Evolutionary conservation across 148 eudicot species (phyloP), one percentile per base, ranked within the genome.

Genomic region (Diospyros kaki): DNA sequence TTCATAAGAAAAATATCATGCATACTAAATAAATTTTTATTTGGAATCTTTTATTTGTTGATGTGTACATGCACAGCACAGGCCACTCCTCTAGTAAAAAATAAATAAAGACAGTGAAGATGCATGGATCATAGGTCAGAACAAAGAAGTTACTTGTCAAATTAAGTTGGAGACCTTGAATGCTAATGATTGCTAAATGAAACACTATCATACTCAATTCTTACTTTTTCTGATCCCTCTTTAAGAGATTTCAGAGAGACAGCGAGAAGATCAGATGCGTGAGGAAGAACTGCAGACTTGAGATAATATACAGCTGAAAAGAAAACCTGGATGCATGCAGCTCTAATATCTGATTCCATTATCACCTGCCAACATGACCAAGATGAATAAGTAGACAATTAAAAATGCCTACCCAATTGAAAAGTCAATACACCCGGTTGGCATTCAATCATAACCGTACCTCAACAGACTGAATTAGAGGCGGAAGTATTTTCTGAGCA

Each of bases 271-370:
- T 82, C 88, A 42, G 78, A 73, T 6, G 88, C 76, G 75, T 82
- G 85, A 9, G 92, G 92, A 76, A 80, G 77, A 82, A 88, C 79
- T 11, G 48, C 75, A 70, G 79, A 76, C 76, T 86, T 90, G 76
- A 90, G 79, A 87, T 90, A 86, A 81, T 80, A 90, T 52, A 87
- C 91, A 65, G 84, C 84, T 41, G 94, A 86, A 81, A 92, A 90
- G 62, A 90, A 76, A 81, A 92, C 84, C 77, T 92, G 94, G 69
- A 83, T 68, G 76, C 90, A 84, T 55, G 97, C 92, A 62, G 92
- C 90, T 81, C 88, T 88, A 71, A 88, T 82, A 58, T 84, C 89
- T 28, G 84, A 75, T 12, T 84, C 80, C 70, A 15, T 68, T 14
- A 76, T 72, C 63, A 18, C 78, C 94, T 92, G 88, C 38, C 6